phyloP scores from a whole-genome alignment of 306 rosid species.

The Biancaea sappan region DNA sequence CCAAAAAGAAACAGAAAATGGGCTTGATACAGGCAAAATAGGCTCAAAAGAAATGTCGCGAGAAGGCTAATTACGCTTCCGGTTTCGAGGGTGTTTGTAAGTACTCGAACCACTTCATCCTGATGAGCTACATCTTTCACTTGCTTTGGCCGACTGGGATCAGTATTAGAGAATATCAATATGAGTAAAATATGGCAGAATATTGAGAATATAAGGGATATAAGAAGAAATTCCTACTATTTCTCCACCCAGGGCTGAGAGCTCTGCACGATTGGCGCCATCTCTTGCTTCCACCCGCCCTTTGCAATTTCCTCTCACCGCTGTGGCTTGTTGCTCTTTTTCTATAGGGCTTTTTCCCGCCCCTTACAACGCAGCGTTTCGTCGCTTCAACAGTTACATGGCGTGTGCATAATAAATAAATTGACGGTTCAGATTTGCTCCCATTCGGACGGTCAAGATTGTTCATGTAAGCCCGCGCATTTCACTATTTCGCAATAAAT shows the following conservation, averaged over 20 bases:
- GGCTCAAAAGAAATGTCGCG: neutral
- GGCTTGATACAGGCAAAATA: neutral
- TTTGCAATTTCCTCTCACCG: neutral
- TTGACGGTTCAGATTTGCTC: constrained; percentile 31
- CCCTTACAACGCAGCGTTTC: neutral
- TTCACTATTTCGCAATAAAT: constrained; percentile 37
- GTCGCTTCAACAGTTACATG: neutral
- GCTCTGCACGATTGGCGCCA: constrained; percentile 80
- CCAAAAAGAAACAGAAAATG: neutral
- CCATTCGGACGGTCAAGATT: constrained; percentile 31
- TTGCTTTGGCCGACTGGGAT: constrained; percentile 82
- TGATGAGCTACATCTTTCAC: constrained; percentile 94
- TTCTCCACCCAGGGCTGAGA: constrained; percentile 97
- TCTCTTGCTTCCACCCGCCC: constrained; percentile 25
- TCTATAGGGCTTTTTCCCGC: constrained; percentile 2
- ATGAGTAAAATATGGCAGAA: neutral
- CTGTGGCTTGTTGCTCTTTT: neutral
- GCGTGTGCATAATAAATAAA: too few relatives aligned
- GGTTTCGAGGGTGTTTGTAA: constrained; percentile 90
- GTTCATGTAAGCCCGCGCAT: neutral
- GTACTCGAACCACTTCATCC: constrained; percentile 92
- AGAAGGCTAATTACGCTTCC: constrained; percentile 53
- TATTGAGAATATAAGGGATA: neutral
- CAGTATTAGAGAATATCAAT: neutral
- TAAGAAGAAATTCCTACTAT: constrained; percentile 54